Conservation (phyloP, 306 rosid genomes). For the Erythrophleum fordii region DNA sequence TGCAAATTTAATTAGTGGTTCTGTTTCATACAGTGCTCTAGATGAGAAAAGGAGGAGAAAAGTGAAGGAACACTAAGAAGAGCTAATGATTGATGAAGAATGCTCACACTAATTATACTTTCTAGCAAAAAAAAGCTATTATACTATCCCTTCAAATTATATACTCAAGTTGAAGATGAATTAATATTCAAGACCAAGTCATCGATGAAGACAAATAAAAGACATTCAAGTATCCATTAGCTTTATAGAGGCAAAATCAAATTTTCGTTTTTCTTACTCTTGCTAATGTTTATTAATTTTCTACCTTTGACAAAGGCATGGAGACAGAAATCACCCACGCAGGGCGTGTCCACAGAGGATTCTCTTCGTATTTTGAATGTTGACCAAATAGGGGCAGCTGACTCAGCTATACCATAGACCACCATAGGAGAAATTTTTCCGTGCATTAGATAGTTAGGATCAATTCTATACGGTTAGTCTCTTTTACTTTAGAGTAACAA, state of each 20-base stretch:
- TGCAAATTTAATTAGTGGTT: slow-evolving; percentile 1
- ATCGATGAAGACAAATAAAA: neutral
- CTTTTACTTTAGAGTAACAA: no score
- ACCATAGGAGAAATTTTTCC: no score
- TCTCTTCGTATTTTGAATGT: neutral
- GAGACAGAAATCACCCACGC: no score
- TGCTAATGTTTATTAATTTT: slow-evolving; percentile 17
- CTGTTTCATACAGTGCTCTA: neutral
- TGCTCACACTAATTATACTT: neutral
- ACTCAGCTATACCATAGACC: no score
- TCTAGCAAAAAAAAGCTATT: no score
- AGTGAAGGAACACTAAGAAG: neutral
- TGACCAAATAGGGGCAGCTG: neutral
- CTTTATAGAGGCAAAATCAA: neutral
- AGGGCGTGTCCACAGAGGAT: neutral
- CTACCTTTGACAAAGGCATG: neutral
- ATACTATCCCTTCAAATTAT: neutral
- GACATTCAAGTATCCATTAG: no score
- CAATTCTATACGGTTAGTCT: no score
- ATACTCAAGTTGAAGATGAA: slow-evolving; percentile 30
- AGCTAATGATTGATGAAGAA: slow-evolving; percentile 25
- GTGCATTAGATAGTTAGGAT: no score
- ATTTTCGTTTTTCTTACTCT: neutral
- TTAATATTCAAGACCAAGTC: slow-evolving; percentile 14
- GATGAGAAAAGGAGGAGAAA: neutral